These are phyloP conservation scores for Acorus gramineus DNA, from an alignment of 106 monocot species.

Conservation along the genomic window DNA sequence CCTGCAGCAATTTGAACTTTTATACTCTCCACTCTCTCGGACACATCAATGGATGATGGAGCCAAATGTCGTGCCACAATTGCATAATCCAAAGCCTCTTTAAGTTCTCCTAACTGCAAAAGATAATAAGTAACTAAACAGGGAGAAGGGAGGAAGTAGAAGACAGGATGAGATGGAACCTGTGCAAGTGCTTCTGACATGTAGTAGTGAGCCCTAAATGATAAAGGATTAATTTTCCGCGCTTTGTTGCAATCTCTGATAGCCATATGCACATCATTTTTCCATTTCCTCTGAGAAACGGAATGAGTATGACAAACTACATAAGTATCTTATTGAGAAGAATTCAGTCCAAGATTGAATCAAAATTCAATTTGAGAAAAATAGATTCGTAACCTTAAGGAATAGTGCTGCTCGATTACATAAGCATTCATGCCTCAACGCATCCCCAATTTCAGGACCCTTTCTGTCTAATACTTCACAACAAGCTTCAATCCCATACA, in stretches of 20 bases:
- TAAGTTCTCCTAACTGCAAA: slow-evolving; percentile 47
- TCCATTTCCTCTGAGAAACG: slow-evolving; percentile 86
- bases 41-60: slow-evolving; percentile 31
- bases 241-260: slow-evolving; percentile 83
- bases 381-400: slow-evolving; percentile 64
- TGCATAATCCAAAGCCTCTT: slow-evolving; percentile 63
- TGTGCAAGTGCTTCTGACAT: slow-evolving; percentile 85
- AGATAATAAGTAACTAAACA: slow-evolving; percentile 7
- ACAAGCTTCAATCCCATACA: slow-evolving; percentile 83
- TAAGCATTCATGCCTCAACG: slow-evolving; percentile 58
- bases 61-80: slow-evolving; percentile 27
- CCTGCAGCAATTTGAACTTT: slow-evolving; percentile 51
- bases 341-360: not conserved
- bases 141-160: not conserved
- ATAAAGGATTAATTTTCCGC: slow-evolving; percentile 36
- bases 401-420: slow-evolving; percentile 83
- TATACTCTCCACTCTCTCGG: slow-evolving; percentile 35
- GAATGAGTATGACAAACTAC: no score
- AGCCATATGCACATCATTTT: slow-evolving; percentile 93
- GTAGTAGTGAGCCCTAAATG: slow-evolving; percentile 59
- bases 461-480: slow-evolving; percentile 73
- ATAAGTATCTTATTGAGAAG: no score
- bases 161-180: slow-evolving; percentile 19
- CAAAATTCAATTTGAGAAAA: not conserved
- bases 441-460: slow-evolving; percentile 40